Evolutionary conservation across 768 basidiomycete species (phyloP), one percentile per base, ranked within the genome.

Genomic region (Pulveroboletus sp.): DNA sequence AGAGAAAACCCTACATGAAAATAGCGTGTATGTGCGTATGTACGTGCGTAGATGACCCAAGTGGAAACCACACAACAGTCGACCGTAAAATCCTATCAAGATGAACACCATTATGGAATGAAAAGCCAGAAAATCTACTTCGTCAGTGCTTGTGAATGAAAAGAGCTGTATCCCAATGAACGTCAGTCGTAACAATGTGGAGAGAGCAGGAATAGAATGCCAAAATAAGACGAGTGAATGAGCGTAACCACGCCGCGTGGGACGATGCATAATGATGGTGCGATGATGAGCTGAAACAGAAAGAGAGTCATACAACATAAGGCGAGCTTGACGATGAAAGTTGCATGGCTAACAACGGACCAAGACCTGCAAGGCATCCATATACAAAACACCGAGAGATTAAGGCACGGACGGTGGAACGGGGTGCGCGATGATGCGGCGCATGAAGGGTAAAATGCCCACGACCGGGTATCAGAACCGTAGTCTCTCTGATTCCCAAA

Each of bases 401-500:
- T 29, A 24, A 40, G 25, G 32, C 33, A 55, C 17, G 10, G 23
- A 34, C 36, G 24, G 23, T 10, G 14, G 23, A 14, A 23, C 7
- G 20, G 42, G 29, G 41, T 8, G 31, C 12, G 27, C 45, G 17
- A 27, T 29, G 38, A 43, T 29, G 41, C 5, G 17, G 42, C 21
- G 35, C 32, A 29, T 23, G n/a, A 17, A 31, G 20, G 20, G 17
- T 5, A 33, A 27, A 13, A 10, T 11, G 5, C 10, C 38, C 11
- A 5, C 23, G 36, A 23, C 31, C 12, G n/a, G n/a, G n/a, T n/a
- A 29, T 65, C 43, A 67, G 25, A 69, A 60, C 24, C 56, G 56
- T 12, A 55, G 41, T 34, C 49, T 51, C 12, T 55, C 57, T 8
- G 69, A 24, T 41, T 66, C 56, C 67, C 67, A 69, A 12, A 70